These are phyloP conservation scores for Penicillium desertorum DNA, from an alignment of 495 filamentous ascomycete genomes.

Conservation along the genomic window DNA sequence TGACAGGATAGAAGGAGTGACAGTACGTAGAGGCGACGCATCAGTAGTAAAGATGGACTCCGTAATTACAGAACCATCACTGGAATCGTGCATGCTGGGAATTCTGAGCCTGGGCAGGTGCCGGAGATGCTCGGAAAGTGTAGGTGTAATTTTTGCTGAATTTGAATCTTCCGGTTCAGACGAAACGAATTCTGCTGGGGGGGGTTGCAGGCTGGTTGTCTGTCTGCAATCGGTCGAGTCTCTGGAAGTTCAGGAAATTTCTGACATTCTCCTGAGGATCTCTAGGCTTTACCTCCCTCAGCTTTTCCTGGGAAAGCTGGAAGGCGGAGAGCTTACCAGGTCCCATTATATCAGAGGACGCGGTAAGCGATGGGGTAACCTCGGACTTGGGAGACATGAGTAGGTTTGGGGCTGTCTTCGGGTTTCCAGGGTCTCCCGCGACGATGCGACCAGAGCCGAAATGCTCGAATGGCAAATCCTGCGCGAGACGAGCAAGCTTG, in stretches of 20 bases:
- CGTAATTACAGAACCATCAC: conserved; percentile 9
- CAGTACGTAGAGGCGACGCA: neutral
- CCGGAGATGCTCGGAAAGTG: conserved; percentile 44
- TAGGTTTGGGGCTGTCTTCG: conserved; percentile 54
- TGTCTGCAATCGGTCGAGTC: conserved; percentile 45
- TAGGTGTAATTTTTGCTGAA: conserved; percentile 41
- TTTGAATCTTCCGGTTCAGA: conserved; percentile 36
- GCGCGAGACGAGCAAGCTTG: conserved; percentile 20
- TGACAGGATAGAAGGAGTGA: conserved; percentile 1
- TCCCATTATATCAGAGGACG: conserved; percentile 86
- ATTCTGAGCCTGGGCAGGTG: conserved; percentile 60
- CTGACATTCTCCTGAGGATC: conserved; percentile 92
- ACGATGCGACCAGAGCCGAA: conserved; percentile 41
- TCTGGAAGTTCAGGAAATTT: conserved; percentile 81
- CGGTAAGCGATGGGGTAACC: conserved; percentile 68
- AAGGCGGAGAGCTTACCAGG: conserved; percentile 55
- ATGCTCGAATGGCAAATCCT: conserved; percentile 21
- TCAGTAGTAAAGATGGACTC: neutral
- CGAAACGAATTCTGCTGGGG: conserved; percentile 51
- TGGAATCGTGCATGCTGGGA: conserved; percentile 29
- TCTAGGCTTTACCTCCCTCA: conserved; percentile 62
- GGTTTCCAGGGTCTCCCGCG: conserved; percentile 69
- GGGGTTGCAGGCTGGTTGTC: conserved; percentile 43
- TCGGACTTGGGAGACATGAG: conserved; percentile 37
- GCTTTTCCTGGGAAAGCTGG: conserved; percentile 66